Evolutionary conservation across 2,329 filamentous ascomycete species (phyloP), one percentile per base, ranked within the genome.

Genomic region (Aspergillus sp.): DNA sequence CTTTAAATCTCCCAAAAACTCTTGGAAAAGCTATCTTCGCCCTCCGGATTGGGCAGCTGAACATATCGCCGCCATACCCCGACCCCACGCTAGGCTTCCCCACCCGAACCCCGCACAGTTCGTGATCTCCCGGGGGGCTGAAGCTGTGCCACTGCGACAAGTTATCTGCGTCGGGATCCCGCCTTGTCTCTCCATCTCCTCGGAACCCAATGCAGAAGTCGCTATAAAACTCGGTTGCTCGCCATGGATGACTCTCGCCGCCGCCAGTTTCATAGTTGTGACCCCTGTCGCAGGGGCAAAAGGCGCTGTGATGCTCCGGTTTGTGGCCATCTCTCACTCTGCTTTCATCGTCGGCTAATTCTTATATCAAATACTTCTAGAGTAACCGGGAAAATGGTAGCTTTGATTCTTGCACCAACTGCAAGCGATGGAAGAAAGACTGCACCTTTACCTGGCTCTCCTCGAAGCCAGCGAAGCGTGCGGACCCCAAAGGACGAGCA

Each of bases 231-330:
- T 6, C 17, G n/a, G 17, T 6, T 37, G 6, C 7, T 12, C 25
- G 44, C 6, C 15, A 55, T 55, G 52, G 52, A n/a, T 35, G 35
- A 48, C 14, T 31, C 52, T 5, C 55, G 55, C 21, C 55, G 55
- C 5, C 49, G 50, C 7, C 55, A 57, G 17, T 44, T 53, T 49
- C 55, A 47, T 35, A 57, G 55, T 17, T 57, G 55, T n/a, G 55
- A 57, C 21, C 55, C 49, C 11, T 57, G 55, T 37, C 55, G 55
- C 39, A 57, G 54, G 44, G 55, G 55, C 7, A 57, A 57, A 25
- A 47, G 55, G 15, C 43, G 47, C 3, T 57, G 55, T 21, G 55
- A 57, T 39, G 49, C 53, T 11, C 52, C 52, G 11, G 52, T 54
- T 17, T 35, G 51, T 35, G 17, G 14, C 37, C 12, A 6, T 51